Percentiles rank a stretch among this genome's conserved stretches.
phyloP scores from a whole-genome alignment of 1,284 basidiomycete species.

The Laetiporus sulphureus region DNA sequence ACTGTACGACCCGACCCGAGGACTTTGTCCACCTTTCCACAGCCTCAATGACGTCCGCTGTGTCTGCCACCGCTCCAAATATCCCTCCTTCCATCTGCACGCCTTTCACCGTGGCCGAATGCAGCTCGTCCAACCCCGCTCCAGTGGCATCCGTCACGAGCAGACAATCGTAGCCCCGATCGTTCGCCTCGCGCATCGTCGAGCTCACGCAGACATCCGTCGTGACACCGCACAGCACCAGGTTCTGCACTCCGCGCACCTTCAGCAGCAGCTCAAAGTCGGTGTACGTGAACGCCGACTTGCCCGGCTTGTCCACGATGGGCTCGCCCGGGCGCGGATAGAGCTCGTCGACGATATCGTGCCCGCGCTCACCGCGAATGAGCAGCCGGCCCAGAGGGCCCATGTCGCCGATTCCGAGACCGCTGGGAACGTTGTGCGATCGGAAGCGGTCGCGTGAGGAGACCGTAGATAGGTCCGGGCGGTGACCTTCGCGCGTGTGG shows the following conservation, averaged over 20 bases:
- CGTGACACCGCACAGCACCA: conserved; percentile 9
- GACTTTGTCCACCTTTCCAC: not conserved
- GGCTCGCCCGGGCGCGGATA: conserved; percentile 4
- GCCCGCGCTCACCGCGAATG: conserved; percentile 8
- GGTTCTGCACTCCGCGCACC: conserved; percentile 3
- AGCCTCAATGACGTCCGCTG: conserved; percentile 2
- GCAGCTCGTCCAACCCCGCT: not conserved
- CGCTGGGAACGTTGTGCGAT: conserved; percentile 4
- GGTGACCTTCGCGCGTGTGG: conserved; percentile 11
- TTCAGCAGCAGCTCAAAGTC: conserved; percentile 9
- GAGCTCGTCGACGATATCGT: conserved; percentile 8
- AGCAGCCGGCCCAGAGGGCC: conserved; percentile 7
- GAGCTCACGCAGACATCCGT: conserved; percentile 9
- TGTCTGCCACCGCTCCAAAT: conserved; percentile 4
- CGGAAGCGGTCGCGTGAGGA: conserved; percentile 6
- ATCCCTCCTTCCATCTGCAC: conserved; percentile 6
- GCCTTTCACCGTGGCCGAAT: conserved; percentile 1
- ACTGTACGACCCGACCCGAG: too few species aligned
- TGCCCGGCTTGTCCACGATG: conserved; percentile 9
- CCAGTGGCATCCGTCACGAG: conserved; percentile 8
- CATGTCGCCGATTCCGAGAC: conserved; percentile 6
- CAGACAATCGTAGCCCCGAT: conserved; percentile 7
- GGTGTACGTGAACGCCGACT: conserved; percentile 8
- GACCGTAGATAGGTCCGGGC: conserved; percentile 9
- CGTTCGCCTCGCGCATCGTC: conserved; percentile 10